These are phyloP conservation scores for Ophiognomonia clavigignenti-juglandacearum DNA, from an alignment of 2,329 filamentous ascomycete genomes.

Conservation along the genomic window DNA sequence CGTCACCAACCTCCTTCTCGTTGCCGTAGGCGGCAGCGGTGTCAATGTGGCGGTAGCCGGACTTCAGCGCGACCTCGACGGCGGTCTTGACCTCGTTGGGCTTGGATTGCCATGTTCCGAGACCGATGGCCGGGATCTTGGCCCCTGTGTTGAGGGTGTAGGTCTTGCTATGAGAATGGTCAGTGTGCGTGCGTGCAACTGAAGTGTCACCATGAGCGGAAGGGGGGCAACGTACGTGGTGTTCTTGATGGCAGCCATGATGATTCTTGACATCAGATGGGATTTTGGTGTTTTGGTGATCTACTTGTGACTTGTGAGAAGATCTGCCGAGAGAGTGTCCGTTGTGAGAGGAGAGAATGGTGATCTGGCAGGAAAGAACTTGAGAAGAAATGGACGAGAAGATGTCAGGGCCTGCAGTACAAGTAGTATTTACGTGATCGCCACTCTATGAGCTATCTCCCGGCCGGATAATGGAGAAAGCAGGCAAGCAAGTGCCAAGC, in stretches of 20 bases:
- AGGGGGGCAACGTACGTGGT: conserved; percentile 16
- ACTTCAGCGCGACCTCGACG: conserved; percentile 62
- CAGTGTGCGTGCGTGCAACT: neutral
- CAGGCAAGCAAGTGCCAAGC: neutral
- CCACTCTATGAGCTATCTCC: no score
- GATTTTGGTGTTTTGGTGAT: neutral
- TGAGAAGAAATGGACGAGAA: no score
- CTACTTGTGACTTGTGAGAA: no score
- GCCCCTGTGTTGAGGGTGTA: conserved; percentile 71
- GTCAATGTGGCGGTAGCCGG: conserved; percentile 72
- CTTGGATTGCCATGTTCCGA: conserved; percentile 75
- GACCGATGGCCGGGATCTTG: conserved; percentile 71
- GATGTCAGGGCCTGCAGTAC: no score
- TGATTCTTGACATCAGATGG: conserved; percentile 9
- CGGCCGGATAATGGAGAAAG: neutral
- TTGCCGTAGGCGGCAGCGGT: conserved; percentile 76
- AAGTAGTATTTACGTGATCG: no score
- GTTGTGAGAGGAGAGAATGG: neutral
- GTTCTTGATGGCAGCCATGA: conserved; percentile 27
- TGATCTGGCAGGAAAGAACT: no score
- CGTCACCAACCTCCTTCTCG: conserved; percentile 62
- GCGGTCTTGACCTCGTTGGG: conserved; percentile 65
- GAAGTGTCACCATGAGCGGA: neutral
- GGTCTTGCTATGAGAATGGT: conserved; percentile 37
- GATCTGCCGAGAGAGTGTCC: neutral